Evolutionary conservation across 768 basidiomycete species (phyloP).

Genomic region (Lactarius hengduanensis): DNA sequence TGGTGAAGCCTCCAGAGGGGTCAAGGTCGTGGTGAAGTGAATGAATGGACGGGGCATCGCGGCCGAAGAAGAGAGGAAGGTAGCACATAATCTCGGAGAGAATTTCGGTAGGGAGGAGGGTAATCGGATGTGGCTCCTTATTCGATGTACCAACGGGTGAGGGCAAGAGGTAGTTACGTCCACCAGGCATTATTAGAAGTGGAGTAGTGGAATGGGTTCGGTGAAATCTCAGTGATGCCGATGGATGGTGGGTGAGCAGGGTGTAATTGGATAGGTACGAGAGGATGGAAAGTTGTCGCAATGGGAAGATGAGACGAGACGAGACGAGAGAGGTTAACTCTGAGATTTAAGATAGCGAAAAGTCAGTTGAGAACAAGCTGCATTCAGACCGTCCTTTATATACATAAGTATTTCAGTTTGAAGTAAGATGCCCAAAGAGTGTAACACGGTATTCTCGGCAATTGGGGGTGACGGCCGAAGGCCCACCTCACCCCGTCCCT

Average conservation of each 20-base stretch:
- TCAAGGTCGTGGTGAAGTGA: conserved; percentile 16
- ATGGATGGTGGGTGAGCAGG: too few species aligned
- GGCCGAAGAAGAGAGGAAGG: conserved; percentile 15
- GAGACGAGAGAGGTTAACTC: neutral
- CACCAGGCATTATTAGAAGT: neutral
- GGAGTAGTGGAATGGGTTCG: neutral
- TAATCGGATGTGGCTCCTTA: conserved; percentile 3
- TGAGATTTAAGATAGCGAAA: neutral
- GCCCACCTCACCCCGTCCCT: neutral
- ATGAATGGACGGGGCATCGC: conserved; percentile 17
- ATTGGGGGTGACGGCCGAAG: neutral
- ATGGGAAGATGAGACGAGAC: neutral
- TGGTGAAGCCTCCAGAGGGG: conserved; percentile 17
- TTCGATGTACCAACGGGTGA: neutral
- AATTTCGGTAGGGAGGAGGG: conserved; percentile 16
- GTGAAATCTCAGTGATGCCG: too few species aligned
- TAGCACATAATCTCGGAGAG: conserved; percentile 25
- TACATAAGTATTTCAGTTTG: neutral
- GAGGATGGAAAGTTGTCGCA: too few species aligned
- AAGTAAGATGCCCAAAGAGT: neutral
- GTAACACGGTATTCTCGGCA: neutral
- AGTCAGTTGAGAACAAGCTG: neutral
- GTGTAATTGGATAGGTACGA: too few species aligned
- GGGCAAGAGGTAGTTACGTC: neutral
- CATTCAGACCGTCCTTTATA: neutral